Evolutionary conservation across 106 monocot species (phyloP).

Genomic region (Phalaenopsis aphrodite): DNA sequence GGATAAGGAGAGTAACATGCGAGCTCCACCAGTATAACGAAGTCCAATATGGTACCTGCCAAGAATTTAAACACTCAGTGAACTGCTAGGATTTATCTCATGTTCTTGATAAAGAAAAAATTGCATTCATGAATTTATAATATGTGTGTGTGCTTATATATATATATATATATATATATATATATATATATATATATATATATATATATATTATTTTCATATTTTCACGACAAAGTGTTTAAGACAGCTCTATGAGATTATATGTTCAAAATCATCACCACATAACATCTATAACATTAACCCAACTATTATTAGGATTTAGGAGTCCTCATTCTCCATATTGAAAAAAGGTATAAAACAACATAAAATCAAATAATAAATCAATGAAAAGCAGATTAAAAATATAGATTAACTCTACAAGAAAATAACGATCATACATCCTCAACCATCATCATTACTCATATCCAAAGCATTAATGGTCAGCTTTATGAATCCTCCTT

Average conservation of each 20-base stretch:
- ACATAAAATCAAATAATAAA: not conserved
- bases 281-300: not conserved
- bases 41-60: conserved; percentile 92
- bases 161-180: too few relatives aligned
- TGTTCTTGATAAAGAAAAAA: not conserved
- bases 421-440: not conserved
- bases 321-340: not conserved
- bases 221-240: not conserved
- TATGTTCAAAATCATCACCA: not conserved
- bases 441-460: not conserved
- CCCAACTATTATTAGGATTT: not conserved
- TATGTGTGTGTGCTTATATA: too few relatives aligned
- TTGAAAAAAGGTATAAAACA: not conserved
- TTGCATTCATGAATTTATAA: not conserved
- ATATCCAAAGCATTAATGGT: not conserved
- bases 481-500: not conserved
- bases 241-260: not conserved
- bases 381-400: not conserved
- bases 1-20: conserved; percentile 73
- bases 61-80: not conserved
- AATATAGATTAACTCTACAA: not conserved
- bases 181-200: too few relatives aligned
- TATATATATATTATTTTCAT: not conserved
- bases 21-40: conserved; percentile 93
- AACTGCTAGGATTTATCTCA: not conserved